Evolutionary conservation across 2,329 filamentous ascomycete genomes (phyloP).

Genomic region (Decorospora gaudefroyi): DNA sequence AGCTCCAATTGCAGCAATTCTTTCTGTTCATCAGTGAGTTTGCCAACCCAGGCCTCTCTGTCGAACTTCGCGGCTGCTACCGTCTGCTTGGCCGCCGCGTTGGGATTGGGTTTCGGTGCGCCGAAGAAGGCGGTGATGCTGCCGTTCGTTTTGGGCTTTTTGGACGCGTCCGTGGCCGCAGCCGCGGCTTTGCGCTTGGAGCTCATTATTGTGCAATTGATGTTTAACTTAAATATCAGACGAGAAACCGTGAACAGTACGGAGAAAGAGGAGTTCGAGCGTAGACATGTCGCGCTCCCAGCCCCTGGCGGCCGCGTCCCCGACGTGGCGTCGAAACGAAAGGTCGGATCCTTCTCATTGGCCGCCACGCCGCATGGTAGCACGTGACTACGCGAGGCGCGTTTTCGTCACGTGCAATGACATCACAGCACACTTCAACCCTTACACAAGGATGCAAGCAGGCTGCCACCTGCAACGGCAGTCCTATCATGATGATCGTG

Average conservation of each 20-base stretch:
- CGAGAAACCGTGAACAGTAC: background rate
- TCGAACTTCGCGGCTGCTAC: conserved; percentile 63
- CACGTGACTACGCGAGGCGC: conserved; percentile 23
- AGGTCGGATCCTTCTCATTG: conserved; percentile 18
- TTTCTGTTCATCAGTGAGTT: conserved; percentile 79
- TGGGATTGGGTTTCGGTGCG: conserved; percentile 55
- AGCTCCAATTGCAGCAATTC: conserved; percentile 86
- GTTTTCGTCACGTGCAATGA: conserved; percentile 20
- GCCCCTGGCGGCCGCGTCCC: conserved; percentile 19
- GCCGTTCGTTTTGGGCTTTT: conserved; percentile 64
- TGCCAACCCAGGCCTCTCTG: conserved; percentile 86
- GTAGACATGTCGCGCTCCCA: conserved; percentile 6
- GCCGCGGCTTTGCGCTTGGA: conserved; percentile 58
- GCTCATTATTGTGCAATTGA: conserved; percentile 48
- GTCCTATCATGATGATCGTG: conserved; percentile 1
- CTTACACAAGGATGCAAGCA: conserved; percentile 21
- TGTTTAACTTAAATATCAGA: background rate
- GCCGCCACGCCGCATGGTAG: background rate
- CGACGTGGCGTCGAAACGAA: conserved; percentile 19
- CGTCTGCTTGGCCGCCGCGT: conserved; percentile 19
- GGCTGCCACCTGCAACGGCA: conserved; percentile 19
- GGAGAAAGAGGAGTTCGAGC: background rate
- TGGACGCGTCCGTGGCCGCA: conserved; percentile 51
- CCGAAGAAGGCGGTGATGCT: conserved; percentile 92
- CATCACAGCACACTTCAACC: conserved; percentile 18